phyloP scores from a whole-genome alignment of 768 basidiomycete genomes.

The Collybia nuda region DNA sequence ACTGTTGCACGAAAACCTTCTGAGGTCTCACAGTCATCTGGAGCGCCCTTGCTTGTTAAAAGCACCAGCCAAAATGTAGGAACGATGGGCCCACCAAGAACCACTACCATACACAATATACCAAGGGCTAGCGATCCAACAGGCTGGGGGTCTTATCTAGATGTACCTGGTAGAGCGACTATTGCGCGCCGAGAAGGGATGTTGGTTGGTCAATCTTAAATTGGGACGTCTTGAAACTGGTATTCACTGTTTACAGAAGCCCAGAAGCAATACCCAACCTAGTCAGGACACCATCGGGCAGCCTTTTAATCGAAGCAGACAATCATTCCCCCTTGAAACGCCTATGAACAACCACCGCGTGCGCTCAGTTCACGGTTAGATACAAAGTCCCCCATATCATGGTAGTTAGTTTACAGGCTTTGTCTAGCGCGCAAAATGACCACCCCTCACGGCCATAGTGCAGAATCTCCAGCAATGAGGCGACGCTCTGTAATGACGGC shows the following conservation, averaged over 20 bases:
- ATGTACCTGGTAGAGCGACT: not conserved
- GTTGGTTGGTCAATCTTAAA: too few species aligned
- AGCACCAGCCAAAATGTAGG: not conserved
- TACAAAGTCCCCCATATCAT: not conserved
- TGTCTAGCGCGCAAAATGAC: conserved; percentile 6
- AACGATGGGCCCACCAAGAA: not conserved
- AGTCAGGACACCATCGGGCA: not conserved
- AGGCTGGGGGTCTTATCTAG: not conserved
- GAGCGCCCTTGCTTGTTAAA: conserved; percentile 1
- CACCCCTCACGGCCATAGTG: not conserved
- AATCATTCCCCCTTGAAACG: not conserved
- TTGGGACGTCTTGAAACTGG: too few species aligned
- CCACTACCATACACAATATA: not conserved
- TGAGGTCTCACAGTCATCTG: not conserved
- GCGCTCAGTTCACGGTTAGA: conserved; percentile 8
- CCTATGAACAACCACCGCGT: conserved; percentile 2
- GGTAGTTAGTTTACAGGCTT: not conserved
- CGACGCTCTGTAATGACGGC: conserved; percentile 10
- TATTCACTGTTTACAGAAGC: not conserved
- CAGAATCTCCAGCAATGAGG: conserved; percentile 4
- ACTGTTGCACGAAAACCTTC: conserved; percentile 1
- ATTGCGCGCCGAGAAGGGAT: too few species aligned
- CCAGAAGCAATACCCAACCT: not conserved
- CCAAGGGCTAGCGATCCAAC: not conserved
- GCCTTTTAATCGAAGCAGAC: not conserved